These are phyloP conservation scores for Acorus calamus DNA, from an alignment of 106 monocot genomes.

Conservation along the genomic window DNA sequence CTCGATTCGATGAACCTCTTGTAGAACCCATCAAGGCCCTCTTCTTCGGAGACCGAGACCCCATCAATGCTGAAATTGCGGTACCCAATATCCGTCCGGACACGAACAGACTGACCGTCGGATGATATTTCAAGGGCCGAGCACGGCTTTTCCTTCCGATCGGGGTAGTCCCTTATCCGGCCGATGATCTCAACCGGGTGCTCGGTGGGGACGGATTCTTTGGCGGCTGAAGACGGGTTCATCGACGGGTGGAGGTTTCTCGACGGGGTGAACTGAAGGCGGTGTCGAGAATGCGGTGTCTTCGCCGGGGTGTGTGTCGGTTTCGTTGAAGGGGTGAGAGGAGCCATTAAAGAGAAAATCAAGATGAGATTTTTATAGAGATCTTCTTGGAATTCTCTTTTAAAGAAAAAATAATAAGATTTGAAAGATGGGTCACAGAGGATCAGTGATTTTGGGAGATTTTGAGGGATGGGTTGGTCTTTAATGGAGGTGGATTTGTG, in stretches of 20 bases:
- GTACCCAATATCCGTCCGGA: slow-evolving; percentile 71
- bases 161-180: slow-evolving; percentile 63
- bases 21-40: slow-evolving; percentile 71
- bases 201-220: slow-evolving; percentile 43
- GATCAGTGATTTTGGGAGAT: too few species aligned
- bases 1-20: slow-evolving; percentile 62
- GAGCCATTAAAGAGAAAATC: slow-evolving; percentile 41
- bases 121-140: slow-evolving; percentile 45
- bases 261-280: slow-evolving; percentile 47
- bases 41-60: slow-evolving; percentile 63
- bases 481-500: too few species aligned
- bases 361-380: background rate
- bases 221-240: slow-evolving; percentile 2
- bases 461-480: too few species aligned
- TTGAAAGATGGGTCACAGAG: too few species aligned
- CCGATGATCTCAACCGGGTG: slow-evolving; percentile 94
- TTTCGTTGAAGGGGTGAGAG: slow-evolving; percentile 40
- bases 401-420: too few species aligned
- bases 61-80: slow-evolving; percentile 90
- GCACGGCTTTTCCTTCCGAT: slow-evolving; percentile 19
- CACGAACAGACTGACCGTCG: slow-evolving; percentile 44
- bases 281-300: slow-evolving; percentile 65
- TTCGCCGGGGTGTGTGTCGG: slow-evolving; percentile 25
- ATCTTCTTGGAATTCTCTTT: too few species aligned
- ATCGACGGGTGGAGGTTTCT: slow-evolving; percentile 16